These are phyloP conservation scores for Patellaria atrata DNA, from an alignment of 495 filamentous ascomycete genomes.

Conservation along the genomic window DNA sequence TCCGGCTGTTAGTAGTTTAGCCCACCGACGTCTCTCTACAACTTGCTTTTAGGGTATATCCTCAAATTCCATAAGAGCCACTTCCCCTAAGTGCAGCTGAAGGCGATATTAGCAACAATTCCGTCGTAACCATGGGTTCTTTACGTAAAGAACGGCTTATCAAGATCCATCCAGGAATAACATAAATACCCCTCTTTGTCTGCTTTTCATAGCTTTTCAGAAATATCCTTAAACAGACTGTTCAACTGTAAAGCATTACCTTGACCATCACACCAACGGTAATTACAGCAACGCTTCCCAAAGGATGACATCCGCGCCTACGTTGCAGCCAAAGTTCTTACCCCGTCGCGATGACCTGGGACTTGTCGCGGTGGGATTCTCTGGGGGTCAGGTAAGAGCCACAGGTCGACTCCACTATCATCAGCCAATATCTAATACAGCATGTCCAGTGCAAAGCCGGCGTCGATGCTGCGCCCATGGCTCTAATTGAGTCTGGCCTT, in stretches of 20 bases:
- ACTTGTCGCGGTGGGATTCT: conserved; percentile 91
- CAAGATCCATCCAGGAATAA: too few species aligned
- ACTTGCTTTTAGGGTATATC: too few species aligned
- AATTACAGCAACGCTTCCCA: background rate
- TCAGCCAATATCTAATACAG: conserved; percentile 4
- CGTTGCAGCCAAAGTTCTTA: conserved; percentile 71
- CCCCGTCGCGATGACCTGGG: conserved; percentile 63
- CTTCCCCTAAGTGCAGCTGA: too few species aligned
- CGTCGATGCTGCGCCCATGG: conserved; percentile 83
- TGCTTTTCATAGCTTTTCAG: too few species aligned
- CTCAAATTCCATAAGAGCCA: too few species aligned
- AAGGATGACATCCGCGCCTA: conserved; percentile 43
- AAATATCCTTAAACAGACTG: background rate
- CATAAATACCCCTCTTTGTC: too few species aligned
- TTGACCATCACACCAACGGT: background rate
- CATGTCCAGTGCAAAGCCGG: conserved; percentile 63
- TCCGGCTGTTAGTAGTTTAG: too few species aligned
- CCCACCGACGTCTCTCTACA: too few species aligned
- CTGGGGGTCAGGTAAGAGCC: conserved; percentile 75
- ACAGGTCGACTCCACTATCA: background rate
- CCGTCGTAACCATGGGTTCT: too few species aligned
- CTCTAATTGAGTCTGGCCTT: conserved; percentile 78
- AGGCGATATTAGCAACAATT: too few species aligned
- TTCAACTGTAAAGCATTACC: background rate
- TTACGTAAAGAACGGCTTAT: too few species aligned